Evolutionary conservation across 352 stramenopile species (phyloP), one percentile per base, ranked within the genome.

Genomic region (Phytophthora foliorum): DNA sequence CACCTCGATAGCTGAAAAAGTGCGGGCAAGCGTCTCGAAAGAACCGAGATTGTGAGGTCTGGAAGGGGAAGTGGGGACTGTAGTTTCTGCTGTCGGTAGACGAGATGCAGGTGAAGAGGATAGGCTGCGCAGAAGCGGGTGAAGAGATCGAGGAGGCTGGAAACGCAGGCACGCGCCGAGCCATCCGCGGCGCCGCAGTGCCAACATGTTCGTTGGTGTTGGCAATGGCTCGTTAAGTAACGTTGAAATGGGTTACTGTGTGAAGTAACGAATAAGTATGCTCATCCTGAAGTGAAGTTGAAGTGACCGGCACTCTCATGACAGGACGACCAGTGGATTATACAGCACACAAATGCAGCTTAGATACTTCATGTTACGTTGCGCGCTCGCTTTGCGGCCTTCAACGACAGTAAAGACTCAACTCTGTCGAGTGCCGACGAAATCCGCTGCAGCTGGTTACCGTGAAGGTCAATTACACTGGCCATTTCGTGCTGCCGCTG

Each of bases 401-500:
- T 86, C 25, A 81, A 77, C n/a, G 77, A 62, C 29, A 92, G 63
- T 21, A 92, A 74, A 31, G 55, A 84, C 53, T 94, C 86, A 16
- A 92, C 84, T 48, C 84, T 84, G 58, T 89, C 81, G 56, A 94
- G 86, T 17, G 84, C 84, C 11, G 77, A 79, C 2, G 86, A 92
- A 53, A 94, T 89, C 21, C 80, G 75, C 63, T 89, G 63, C 14
- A 94, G 67, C 57, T 92, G 85, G 21, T 72, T 70, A 48, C 77
- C 81, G 58, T 94, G 85, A 16, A 79, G 82, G 55, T 82, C 80
- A 45, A 92, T 86, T 39, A 92, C 71, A 38, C 77, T 75, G 24
- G 82, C 82, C 84, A 94, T 92, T 59, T 88, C 83, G 44, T 86
- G 72, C 69, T 94, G 86, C 64, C 89, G 84, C 22, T 84, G 77